Conservation (phyloP, 495 filamentous ascomycete genomes). For the Penicillium tannophilum region DNA sequence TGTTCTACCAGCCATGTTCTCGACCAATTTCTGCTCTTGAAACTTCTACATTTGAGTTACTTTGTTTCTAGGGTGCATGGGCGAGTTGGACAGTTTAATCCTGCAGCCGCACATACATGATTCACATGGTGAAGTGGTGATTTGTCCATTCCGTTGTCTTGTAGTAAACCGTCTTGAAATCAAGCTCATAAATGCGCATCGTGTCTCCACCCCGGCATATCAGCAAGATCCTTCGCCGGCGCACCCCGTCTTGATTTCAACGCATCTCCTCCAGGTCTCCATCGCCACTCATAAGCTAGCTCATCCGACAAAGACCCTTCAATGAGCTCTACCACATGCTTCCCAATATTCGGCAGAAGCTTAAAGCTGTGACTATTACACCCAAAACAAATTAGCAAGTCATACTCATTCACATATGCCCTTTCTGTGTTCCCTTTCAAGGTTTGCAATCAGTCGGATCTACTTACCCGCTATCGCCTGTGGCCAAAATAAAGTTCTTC, state of each 20-base stretch:
- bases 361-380: constrained; percentile 20
- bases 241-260: constrained; percentile 20
- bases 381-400: background rate
- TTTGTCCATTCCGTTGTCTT: too few relatives aligned
- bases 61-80: too few relatives aligned
- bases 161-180: too few relatives aligned
- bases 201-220: constrained; percentile 25
- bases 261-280: constrained; percentile 26
- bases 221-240: constrained; percentile 23
- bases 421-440: too few relatives aligned
- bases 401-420: background rate
- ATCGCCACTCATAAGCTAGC: constrained; percentile 20
- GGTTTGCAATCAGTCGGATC: too few relatives aligned
- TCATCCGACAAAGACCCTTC: constrained; percentile 16
- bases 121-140: too few relatives aligned
- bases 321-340: constrained; percentile 23
- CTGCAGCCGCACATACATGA: too few relatives aligned
- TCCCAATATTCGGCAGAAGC: constrained; percentile 25
- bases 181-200: constrained; percentile 19
- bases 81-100: too few relatives aligned
- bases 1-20: too few relatives aligned
- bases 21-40: too few relatives aligned
- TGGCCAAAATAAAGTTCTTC: constrained; percentile 26
- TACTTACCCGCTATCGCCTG: constrained; percentile 26
- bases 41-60: too few relatives aligned